phyloP scores from a whole-genome alignment of 306 rosid genomes.

The Gillenia trifoliata region DNA sequence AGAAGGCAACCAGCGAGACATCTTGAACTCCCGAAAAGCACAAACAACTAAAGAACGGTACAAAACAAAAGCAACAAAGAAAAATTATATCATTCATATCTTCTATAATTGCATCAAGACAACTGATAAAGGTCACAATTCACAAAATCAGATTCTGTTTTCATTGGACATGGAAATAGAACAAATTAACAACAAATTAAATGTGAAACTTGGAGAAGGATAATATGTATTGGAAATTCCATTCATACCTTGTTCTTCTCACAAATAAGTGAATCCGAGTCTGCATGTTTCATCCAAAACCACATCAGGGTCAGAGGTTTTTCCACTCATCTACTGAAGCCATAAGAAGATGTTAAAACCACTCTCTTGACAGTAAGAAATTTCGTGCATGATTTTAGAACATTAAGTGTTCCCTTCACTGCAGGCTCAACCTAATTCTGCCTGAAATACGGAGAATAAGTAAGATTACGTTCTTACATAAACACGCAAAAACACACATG shows the following conservation, averaged over 20 bases:
- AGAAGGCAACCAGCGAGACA: background rate
- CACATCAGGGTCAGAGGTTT: conserved; percentile 15
- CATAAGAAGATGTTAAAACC: conserved; percentile 28
- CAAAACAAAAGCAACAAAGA: background rate
- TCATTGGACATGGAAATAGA: background rate
- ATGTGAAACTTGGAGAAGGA: background rate
- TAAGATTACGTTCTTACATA: too few relatives aligned
- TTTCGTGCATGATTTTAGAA: conserved; percentile 20
- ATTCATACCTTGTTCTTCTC: conserved; percentile 6
- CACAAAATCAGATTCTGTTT: background rate
- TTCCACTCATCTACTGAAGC: conserved; percentile 19
- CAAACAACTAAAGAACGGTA: background rate
- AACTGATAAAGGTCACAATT: background rate
- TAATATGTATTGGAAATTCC: background rate
- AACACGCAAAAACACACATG: too few relatives aligned
- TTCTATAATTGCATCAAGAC: background rate
- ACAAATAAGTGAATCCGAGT: conserved; percentile 6
- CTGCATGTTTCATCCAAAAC: conserved; percentile 26
- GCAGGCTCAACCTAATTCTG: conserved; percentile 27
- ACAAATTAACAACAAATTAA: background rate
- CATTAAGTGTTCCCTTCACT: conserved; percentile 28
- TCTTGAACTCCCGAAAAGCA: background rate
- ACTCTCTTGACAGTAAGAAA: conserved; percentile 12
- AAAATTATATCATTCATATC: background rate
- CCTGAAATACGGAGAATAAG: background rate